Base-by-base conservation (phyloP, 345 rosid species). In the Geranium rotundifolium region DNA sequence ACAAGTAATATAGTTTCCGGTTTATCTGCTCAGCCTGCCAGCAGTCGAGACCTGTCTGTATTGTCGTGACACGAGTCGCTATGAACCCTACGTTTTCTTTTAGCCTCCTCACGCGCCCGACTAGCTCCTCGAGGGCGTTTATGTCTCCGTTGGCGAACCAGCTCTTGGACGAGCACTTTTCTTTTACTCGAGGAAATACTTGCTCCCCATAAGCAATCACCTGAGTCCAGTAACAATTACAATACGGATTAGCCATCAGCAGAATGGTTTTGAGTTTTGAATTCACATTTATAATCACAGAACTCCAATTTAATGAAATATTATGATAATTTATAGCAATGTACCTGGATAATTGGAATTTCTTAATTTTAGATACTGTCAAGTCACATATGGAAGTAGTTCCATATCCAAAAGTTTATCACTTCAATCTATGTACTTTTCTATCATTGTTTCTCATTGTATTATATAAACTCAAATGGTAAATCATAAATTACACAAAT, bases 21-120 rank as follows among this genome's bases (percentile, higher is more conserved):
- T 93, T 93, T 19, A 93, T 93, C 79, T 93, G 97, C 72, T 93
- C 99, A 0, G 92, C 75, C 62, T 88, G 99, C 97, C 99, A 93
- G 68, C 88, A 87, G 71, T 93, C 97, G 6, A 90, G 73, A 66
- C 97, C 88, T 5, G 99, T 89, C 74, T 93, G 99, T 65, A 90
- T 80, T 57, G 92, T 90, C 0, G 89, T 83, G 58, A 93, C 92
- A 2, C 99, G 97, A 62, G 88, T 93, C 15, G 95, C 82, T 59
- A 93, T 73, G 75, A 90, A 93, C 27, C 99, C 95, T 50, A 86
- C 96, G 18, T 79, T 93, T 77, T 93, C 97, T 75, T 88, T 90
- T 30, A 93, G 77, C 71, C 97, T 84, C 74, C 96, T 81, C 57
- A 93, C 76, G 37, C 88, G 71, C 64, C 90, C 89, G 55, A 86